These are phyloP conservation scores for Syncephalis fuscata DNA, from an alignment of 371 early-diverging fungal genomes.

Conservation along the genomic window DNA sequence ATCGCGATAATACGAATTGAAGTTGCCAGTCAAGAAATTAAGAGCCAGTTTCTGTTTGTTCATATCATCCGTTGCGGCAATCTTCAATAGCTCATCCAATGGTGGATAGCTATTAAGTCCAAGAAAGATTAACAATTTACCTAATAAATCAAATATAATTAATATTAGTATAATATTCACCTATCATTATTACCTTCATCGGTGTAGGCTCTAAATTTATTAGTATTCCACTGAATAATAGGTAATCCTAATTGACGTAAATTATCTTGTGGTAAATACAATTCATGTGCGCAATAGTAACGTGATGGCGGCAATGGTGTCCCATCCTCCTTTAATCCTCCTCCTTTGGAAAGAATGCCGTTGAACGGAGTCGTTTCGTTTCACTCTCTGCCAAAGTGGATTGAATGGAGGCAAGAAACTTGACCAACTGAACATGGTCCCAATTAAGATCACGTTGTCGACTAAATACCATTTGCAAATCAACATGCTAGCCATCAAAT, in stretches of 20 bases:
- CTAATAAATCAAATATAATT: constrained; percentile 15
- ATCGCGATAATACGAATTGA: constrained; percentile 26
- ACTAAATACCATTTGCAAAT: constrained; percentile 73
- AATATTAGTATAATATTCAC: not conserved
- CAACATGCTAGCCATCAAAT: constrained; percentile 34
- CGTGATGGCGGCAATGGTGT: constrained; percentile 7
- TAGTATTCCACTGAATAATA: constrained; percentile 48
- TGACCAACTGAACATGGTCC: constrained; percentile 72
- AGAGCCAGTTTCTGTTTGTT: constrained; percentile 29
- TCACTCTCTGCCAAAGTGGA: constrained; percentile 42
- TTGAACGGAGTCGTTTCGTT: constrained; percentile 34
- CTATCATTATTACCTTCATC: not conserved
- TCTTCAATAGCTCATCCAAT: constrained; percentile 22
- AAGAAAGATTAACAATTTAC: constrained; percentile 39
- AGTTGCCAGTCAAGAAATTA: constrained; percentile 55
- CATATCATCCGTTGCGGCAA: constrained; percentile 25
- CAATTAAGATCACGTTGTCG: constrained; percentile 54
- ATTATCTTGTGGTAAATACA: constrained; percentile 52
- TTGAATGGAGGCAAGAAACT: constrained; percentile 57
- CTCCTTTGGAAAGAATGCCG: constrained; percentile 52
- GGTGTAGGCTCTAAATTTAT: not conserved
- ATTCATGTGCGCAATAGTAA: constrained; percentile 38
- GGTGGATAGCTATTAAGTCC: constrained; percentile 44
- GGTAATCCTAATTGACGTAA: constrained; percentile 42
- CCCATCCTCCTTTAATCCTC: constrained; percentile 10